Percentiles rank a stretch among this genome's conserved stretches.
phyloP scores from a whole-genome alignment of 2,329 filamentous ascomycete species.

The Epichloe uncinata region DNA sequence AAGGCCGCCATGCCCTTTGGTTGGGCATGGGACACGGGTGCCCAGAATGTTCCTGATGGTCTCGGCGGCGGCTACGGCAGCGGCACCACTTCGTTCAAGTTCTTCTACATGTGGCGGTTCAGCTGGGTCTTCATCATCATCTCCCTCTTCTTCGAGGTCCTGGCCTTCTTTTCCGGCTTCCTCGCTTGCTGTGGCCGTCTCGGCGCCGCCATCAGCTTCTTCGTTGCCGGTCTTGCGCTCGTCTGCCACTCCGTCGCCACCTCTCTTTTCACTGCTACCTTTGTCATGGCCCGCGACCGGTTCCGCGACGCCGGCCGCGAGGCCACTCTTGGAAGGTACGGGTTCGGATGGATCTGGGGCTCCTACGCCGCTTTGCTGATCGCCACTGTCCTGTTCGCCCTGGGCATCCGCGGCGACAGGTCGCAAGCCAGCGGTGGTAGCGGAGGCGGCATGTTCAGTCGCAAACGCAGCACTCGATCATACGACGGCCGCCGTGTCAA shows the following conservation, averaged over 20 bases:
- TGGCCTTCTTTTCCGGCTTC: conserved; percentile 54
- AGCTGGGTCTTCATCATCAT: conserved; percentile 87
- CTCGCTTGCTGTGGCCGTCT: conserved; percentile 59
- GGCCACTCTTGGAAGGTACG: conserved; percentile 51
- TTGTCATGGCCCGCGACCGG: conserved; percentile 54
- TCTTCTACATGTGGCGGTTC: conserved; percentile 81
- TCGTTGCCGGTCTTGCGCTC: conserved; percentile 45
- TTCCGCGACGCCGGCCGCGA: conserved; percentile 43
- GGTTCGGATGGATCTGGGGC: conserved; percentile 67
- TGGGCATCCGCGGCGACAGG: conserved; percentile 41
- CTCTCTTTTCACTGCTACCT: conserved; percentile 60
- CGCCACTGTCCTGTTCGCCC: conserved; percentile 52
- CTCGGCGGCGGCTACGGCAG: conserved; percentile 39
- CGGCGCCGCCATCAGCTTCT: conserved; percentile 51
- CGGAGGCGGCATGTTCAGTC: conserved; percentile 11
- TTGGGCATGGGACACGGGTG: conserved; percentile 49
- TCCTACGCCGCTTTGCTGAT: conserved; percentile 54
- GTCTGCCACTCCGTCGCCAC: conserved; percentile 56
- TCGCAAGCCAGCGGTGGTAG: conserved; percentile 16
- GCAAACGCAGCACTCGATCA: conserved; percentile 23
- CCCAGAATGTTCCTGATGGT: conserved; percentile 27
- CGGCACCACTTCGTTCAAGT: conserved; percentile 43
- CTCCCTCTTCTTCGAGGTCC: conserved; percentile 61
- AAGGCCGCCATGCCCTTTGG: conserved; percentile 56
- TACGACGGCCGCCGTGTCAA: conserved; percentile 46